Conservation (phyloP, 805 yeast genomes). For the Nakazawaea holstii region DNA sequence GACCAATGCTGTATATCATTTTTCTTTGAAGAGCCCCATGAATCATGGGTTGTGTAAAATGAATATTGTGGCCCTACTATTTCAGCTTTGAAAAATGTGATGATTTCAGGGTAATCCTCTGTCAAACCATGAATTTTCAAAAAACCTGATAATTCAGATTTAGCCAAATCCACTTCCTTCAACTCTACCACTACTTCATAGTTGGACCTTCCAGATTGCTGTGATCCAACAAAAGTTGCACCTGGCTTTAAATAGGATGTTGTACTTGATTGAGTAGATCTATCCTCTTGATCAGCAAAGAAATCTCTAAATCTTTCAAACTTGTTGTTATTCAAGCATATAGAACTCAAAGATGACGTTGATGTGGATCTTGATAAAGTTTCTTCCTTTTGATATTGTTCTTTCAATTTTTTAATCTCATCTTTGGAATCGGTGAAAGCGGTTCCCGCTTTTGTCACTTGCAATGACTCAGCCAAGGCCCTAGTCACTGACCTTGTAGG, state of each 20-base stretch:
- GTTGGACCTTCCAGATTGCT: slow-evolving; percentile 59
- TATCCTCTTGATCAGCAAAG: slow-evolving; percentile 5
- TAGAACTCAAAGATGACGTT: background rate
- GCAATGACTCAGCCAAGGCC: background rate
- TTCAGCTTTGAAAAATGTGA: slow-evolving; percentile 72
- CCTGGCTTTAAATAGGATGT: slow-evolving; percentile 55
- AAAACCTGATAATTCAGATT: slow-evolving; percentile 52
- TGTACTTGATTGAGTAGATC: slow-evolving; percentile 3
- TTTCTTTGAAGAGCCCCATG: slow-evolving; percentile 45
- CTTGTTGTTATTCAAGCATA: background rate
- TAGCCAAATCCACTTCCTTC: slow-evolving; percentile 58
- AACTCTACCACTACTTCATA: slow-evolving; percentile 68
- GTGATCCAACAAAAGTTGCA: slow-evolving; percentile 59
- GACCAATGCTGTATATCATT: slow-evolving; percentile 66
- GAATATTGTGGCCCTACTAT: slow-evolving; percentile 57
- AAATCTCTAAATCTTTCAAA: slow-evolving; percentile 2
- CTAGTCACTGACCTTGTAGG: no score
- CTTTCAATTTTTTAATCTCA: slow-evolving; percentile 5
- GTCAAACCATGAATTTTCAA: slow-evolving; percentile 63
- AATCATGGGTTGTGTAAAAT: slow-evolving; percentile 50
- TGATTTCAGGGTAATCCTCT: slow-evolving; percentile 52
- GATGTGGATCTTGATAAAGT: background rate
- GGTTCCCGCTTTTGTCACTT: background rate
- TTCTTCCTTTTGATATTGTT: slow-evolving; percentile 2
- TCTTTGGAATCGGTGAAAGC: background rate